Evolutionary conservation across 306 rosid species (phyloP).

Genomic region (Pterocarpus santalinus): DNA sequence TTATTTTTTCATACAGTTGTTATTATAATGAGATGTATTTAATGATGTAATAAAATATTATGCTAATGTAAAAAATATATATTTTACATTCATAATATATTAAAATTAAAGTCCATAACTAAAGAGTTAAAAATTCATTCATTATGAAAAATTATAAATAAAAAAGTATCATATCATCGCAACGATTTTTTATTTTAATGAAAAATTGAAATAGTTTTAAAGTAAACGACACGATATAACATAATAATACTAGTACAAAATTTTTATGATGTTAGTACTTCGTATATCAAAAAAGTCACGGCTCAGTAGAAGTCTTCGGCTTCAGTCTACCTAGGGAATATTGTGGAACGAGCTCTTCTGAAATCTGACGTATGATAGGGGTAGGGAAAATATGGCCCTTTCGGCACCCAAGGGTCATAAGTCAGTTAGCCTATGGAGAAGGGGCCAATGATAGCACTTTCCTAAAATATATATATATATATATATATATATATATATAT

Average conservation of each 20-base stretch:
- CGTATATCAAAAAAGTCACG: neutral
- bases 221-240: neutral
- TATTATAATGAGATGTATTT: too few species aligned
- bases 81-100: neutral
- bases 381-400: slow-evolving; percentile 30
- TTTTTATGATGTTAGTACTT: neutral
- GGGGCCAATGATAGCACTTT: neutral
- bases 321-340: neutral
- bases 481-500: neutral
- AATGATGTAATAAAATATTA: too few species aligned
- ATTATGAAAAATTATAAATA: neutral
- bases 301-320: neutral
- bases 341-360: neutral
- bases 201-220: neutral
- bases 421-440: neutral
- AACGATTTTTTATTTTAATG: too few species aligned
- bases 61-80: too few species aligned
- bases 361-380: neutral
- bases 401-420: slow-evolving; percentile 3
- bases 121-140: neutral
- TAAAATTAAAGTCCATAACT: neutral
- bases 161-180: neutral
- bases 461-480: neutral
- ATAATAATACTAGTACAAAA: too few species aligned
- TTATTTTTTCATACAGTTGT: too few species aligned